These are phyloP conservation scores for Peronospora belbahrii DNA, from an alignment of 352 stramenopile genomes.

Conservation along the genomic window DNA sequence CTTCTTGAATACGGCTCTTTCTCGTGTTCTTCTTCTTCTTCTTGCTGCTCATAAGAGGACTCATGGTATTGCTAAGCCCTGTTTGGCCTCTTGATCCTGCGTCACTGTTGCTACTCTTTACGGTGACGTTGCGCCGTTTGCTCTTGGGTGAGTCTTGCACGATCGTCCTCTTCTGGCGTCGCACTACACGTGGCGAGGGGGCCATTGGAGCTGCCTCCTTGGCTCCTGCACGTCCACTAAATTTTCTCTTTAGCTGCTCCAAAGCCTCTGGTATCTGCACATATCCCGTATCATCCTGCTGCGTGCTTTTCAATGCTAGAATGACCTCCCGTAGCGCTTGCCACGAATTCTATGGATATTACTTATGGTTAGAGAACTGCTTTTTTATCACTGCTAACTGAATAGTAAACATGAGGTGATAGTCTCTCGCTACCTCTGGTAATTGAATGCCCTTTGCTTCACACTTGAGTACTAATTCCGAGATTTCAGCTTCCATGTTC, in stretches of 20 bases:
- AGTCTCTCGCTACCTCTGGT: conserved; percentile 21
- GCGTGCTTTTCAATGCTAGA: conserved; percentile 24
- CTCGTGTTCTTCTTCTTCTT: conserved; percentile 26
- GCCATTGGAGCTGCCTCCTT: background rate
- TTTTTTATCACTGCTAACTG: background rate
- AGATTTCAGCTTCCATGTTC: conserved; percentile 47
- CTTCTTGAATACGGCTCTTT: conserved; percentile 31
- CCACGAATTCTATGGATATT: conserved; percentile 28
- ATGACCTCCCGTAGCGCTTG: conserved; percentile 37
- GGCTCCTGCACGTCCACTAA: background rate
- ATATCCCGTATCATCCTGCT: conserved; percentile 37
- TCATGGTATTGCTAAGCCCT: conserved; percentile 4
- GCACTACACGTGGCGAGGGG: conserved; percentile 1
- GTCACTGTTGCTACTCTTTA: conserved; percentile 6
- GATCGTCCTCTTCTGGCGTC: conserved; percentile 12
- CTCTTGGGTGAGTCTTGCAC: conserved; percentile 23
- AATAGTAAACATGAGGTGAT: background rate
- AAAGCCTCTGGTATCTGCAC: conserved; percentile 41
- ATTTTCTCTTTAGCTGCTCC: conserved; percentile 30
- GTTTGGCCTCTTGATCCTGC: background rate
- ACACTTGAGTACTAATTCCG: conserved; percentile 59
- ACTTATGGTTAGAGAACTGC: background rate
- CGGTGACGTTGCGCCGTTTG: conserved; percentile 6
- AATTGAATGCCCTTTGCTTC: conserved; percentile 40
- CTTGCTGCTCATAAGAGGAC: conserved; percentile 22